Evolutionary conservation across 306 rosid species (phyloP), one percentile per base, ranked within the genome.

Genomic region (Cucurbita ficifolia): DNA sequence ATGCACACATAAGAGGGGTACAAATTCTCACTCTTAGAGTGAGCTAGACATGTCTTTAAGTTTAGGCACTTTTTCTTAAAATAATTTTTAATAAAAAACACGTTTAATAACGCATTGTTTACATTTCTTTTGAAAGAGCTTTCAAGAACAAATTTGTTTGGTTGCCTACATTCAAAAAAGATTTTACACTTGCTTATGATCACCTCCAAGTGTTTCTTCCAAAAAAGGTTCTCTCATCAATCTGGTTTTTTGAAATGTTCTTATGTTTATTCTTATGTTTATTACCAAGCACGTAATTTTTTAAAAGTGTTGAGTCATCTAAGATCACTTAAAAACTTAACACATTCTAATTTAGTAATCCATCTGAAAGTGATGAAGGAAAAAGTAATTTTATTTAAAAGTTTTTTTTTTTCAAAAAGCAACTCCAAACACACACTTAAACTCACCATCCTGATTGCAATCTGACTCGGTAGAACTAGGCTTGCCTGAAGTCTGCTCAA

Each of bases 391-490:
- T 5, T 16, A 6, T 16, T 57, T 38, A 57, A 56, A 56, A 22
- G 61, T 42, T 40, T 22, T 22, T 1, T 22, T 22, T 29, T 29
- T 29, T 29, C 33, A 29, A 53, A 55, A 21, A 56, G 16, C 61
- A 29, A 56, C 38, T 0, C 17, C 12, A 12, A 22, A 57, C 60
- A 55, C 60, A 57, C 39, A 58, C 18, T 61, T 8, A 11, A 57
- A 10, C 88, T 83, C 83, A 92, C 97, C 94, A 78, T 87, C 91
- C 79, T 86, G 90, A 68, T 75, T 78, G 80, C 81, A 70, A 76
- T 87, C 93, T 67, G 89, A 84, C 65, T 86, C 94, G 17, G 85
- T 59, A 77, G 88, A 80, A 80, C 87, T 81, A 62, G 81, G 90
- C 83, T 83, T 86, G 73, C 78, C 77, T 82, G 88, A 86, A 76